phyloP scores from a whole-genome alignment of 441 rosid species.

The Adansonia rubrostipa region DNA sequence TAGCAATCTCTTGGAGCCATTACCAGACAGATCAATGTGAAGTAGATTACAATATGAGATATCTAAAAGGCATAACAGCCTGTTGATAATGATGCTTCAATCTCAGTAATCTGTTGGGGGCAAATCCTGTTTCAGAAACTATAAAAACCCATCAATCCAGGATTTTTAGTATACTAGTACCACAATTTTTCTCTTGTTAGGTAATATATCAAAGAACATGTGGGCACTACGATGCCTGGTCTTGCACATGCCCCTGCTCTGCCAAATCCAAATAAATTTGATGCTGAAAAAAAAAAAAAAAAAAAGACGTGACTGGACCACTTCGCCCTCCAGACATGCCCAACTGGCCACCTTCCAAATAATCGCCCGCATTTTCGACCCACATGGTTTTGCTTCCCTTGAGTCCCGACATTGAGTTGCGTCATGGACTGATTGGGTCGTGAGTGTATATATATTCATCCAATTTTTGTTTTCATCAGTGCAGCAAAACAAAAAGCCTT shows the following conservation, averaged over 20 bases:
- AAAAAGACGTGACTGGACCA: not conserved
- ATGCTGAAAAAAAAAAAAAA: not conserved
- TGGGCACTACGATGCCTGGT: not conserved
- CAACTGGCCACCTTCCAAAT: not conserved
- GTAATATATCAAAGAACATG: not conserved
- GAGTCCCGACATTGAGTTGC: not conserved
- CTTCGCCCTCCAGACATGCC: not conserved
- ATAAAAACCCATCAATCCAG: not conserved
- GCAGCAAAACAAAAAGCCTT: not conserved
- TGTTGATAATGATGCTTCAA: constrained; percentile 4
- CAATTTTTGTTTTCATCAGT: not conserved
- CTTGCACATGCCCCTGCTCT: not conserved
- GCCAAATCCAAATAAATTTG: not conserved
- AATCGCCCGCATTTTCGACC: not conserved
- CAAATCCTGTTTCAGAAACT: not conserved
- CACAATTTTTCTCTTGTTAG: not conserved
- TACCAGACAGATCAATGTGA: not conserved
- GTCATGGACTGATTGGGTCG: not conserved
- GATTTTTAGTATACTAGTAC: not conserved
- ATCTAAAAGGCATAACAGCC: not conserved
- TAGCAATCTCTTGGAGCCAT: not conserved
- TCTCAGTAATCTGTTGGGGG: not conserved
- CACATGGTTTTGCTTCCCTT: constrained; percentile 5
- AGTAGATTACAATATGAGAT: not conserved
- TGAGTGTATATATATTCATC: not conserved